Percentiles rank a stretch among this genome's conserved stretches.
These are phyloP conservation scores for Cymodocea nodosa DNA, from an alignment of 116 monocot species.

Conservation along the genomic window DNA sequence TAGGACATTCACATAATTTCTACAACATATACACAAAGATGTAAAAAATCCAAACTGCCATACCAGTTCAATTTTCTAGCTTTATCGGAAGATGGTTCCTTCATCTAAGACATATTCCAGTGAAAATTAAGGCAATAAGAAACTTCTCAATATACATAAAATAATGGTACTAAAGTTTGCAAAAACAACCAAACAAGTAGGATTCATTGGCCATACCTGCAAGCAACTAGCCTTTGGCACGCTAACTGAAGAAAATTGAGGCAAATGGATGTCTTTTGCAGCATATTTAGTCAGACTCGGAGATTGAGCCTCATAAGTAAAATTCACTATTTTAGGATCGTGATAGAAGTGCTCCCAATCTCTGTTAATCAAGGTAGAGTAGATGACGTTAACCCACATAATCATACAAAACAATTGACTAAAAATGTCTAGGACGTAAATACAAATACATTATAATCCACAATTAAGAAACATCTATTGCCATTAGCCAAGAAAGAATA, in stretches of 20 bases:
- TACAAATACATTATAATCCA: background rate
- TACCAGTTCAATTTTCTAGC: slow-evolving; percentile 5
- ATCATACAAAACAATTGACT: background rate
- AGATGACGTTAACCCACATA: background rate
- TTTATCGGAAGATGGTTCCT: background rate
- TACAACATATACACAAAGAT: background rate
- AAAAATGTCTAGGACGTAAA: background rate
- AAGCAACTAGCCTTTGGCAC: slow-evolving; percentile 22
- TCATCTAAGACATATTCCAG: slow-evolving; percentile 1
- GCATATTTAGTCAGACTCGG: slow-evolving; percentile 11
- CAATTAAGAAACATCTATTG: too few relatives aligned
- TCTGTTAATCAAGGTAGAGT: slow-evolving; percentile 13
- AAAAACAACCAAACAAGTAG: background rate
- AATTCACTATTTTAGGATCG: slow-evolving; percentile 51
- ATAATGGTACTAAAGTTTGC: background rate
- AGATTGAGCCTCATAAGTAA: slow-evolving; percentile 22
- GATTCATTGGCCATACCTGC: background rate
- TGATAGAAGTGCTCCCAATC: slow-evolving; percentile 68
- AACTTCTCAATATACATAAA: background rate
- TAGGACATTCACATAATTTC: background rate
- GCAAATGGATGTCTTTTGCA: slow-evolving; percentile 23
- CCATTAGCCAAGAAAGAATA: too few relatives aligned
- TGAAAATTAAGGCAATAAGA: background rate
- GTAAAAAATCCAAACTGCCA: background rate
- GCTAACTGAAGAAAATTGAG: slow-evolving; percentile 65